phyloP scores from a whole-genome alignment of 371 early-diverging fungal genomes.

The Circinella umbellata region DNA sequence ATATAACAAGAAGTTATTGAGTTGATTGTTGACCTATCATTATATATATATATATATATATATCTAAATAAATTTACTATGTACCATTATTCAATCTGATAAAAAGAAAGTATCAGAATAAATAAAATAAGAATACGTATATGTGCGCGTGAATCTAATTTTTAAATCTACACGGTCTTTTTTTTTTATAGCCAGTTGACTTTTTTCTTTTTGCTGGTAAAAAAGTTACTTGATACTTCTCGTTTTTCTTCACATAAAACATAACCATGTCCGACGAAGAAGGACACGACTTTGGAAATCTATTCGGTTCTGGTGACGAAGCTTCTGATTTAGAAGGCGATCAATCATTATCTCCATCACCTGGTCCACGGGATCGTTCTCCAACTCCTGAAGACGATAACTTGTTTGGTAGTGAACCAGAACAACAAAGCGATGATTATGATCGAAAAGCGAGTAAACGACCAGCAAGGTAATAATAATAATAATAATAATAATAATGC shows the following conservation, averaged over 20 bases:
- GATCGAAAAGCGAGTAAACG: slow-evolving; percentile 5
- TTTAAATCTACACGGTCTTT: no score
- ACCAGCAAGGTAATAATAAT: slow-evolving; percentile 5
- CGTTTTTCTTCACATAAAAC: neutral
- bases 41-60: no score
- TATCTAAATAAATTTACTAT: no score
- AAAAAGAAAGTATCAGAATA: no score
- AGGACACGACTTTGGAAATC: slow-evolving; percentile 40
- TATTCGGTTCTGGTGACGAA: slow-evolving; percentile 58
- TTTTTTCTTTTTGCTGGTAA: no score
- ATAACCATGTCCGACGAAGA: slow-evolving; percentile 30
- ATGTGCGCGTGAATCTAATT: no score
- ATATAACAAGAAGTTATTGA: no score
- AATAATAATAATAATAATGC: no score
- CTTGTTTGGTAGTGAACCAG: slow-evolving; percentile 23
- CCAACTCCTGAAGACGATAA: slow-evolving; percentile 17
- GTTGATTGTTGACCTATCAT: no score
- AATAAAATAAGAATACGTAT: no score
- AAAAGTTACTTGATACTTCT: neutral
- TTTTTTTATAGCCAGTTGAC: no score
- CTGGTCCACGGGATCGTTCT: slow-evolving; percentile 1
- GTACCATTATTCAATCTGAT: no score
- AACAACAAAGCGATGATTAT: slow-evolving; percentile 20
- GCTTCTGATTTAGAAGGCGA: slow-evolving; percentile 42
- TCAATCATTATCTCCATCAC: slow-evolving; percentile 12